Conservation (phyloP, 1,284 basidiomycete species). For the Rhodotorula mucilaginosa region DNA sequence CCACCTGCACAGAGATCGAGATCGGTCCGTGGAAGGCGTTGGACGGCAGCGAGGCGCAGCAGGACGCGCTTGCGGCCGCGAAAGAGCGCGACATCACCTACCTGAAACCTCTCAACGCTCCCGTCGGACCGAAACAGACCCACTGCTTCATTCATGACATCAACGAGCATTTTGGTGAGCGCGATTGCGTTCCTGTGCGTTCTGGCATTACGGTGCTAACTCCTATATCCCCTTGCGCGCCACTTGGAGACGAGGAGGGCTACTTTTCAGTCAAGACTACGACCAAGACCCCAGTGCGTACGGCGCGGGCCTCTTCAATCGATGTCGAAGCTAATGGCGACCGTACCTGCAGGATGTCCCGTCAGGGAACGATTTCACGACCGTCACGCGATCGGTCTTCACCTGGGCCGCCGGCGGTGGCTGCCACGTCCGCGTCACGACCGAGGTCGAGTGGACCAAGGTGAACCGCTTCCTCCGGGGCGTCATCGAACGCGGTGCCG, state of each 20-base stretch:
- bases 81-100: constrained; percentile 86
- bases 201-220: background rate
- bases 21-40: constrained; percentile 80
- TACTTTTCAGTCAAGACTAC: constrained; percentile 79
- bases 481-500: constrained; percentile 29
- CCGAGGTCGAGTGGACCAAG: constrained; percentile 94
- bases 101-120: constrained; percentile 77
- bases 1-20: constrained; percentile 65
- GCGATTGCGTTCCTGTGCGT: background rate
- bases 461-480: constrained; percentile 29
- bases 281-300: constrained; percentile 66
- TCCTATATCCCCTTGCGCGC: no score
- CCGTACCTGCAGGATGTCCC: constrained; percentile 67
- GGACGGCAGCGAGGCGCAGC: constrained; percentile 1
- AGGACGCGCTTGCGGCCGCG: constrained; percentile 13
- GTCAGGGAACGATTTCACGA: constrained; percentile 80
- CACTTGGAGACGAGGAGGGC: constrained; percentile 66
- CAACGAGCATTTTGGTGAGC: constrained; percentile 57
- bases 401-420: constrained; percentile 83
- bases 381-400: constrained; percentile 90
- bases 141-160: constrained; percentile 90
- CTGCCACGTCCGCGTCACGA: constrained; percentile 78
- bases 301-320: background rate
- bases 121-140: constrained; percentile 79
- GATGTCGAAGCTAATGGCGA: background rate